A percentile compares a stretch with the other conserved stretches of the same genome.
These are phyloP conservation scores for Raddia distichophylla DNA, from an alignment of 176 grass and related monocot genomes.

Conservation along the genomic window DNA sequence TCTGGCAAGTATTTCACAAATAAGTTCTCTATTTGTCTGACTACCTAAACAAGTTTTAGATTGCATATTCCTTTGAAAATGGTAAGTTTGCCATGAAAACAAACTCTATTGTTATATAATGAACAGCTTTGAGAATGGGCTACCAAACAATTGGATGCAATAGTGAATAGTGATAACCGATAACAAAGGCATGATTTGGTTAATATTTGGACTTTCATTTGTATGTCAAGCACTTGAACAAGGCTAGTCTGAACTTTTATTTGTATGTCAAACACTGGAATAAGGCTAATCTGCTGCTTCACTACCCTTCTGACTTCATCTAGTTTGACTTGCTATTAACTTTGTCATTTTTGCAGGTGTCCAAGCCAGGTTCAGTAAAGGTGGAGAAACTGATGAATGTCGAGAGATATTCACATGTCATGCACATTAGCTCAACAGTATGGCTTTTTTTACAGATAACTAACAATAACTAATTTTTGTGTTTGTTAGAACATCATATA, in stretches of 20 bases:
- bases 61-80: neutral
- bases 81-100: neutral
- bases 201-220: neutral
- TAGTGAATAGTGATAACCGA: conserved; percentile 1
- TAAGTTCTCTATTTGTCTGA: neutral
- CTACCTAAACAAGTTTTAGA: neutral
- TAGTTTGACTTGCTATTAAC: conserved; percentile 8
- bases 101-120: neutral
- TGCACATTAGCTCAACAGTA: conserved; percentile 97
- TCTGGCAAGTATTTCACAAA: neutral
- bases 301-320: neutral
- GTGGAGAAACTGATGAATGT: conserved; percentile 95
- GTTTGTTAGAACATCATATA: neutral
- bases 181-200: neutral
- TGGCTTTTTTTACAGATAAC: conserved; percentile 11
- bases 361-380: conserved; percentile 81
- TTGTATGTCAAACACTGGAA: neutral
- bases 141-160: neutral
- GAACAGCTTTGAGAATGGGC: neutral
- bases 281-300: neutral
- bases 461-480: neutral
- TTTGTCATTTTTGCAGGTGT: conserved; percentile 53
- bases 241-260: neutral
- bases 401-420: conserved; percentile 92
- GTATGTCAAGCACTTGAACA: neutral